Percentiles rank a stretch among this genome's conserved stretches.
phyloP scores from a whole-genome alignment of 768 basidiomycete genomes.

The Clavaria fumosa region DNA sequence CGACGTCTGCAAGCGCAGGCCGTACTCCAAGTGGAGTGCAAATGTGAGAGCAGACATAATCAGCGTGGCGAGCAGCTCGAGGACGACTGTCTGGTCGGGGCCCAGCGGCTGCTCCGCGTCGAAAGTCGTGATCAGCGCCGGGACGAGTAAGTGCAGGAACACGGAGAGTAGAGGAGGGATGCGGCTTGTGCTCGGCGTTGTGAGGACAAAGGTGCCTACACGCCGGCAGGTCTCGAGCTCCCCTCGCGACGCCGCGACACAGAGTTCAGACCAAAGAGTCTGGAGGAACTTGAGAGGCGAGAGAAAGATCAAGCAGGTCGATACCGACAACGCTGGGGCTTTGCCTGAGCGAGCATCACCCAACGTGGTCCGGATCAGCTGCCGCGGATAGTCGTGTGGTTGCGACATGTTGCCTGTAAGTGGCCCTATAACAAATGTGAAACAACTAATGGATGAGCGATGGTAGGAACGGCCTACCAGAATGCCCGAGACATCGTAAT shows the following conservation, averaged over 20 bases:
- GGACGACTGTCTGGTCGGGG: constrained; percentile 38
- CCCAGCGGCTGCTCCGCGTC: constrained; percentile 37
- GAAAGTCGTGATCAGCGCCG: constrained; percentile 38
- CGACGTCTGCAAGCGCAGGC: constrained; percentile 35
- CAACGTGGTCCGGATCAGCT: constrained; percentile 42
- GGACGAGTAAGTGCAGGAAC: constrained; percentile 55
- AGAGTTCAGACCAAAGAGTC: constrained; percentile 54
- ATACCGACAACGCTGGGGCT: constrained; percentile 48
- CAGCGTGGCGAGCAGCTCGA: constrained; percentile 50
- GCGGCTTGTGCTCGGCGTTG: constrained; percentile 37
- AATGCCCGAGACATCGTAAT: too few species aligned
- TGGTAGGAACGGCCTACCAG: too few species aligned
- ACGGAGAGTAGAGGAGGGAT: constrained; percentile 55
- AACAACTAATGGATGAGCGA: constrained; percentile 9
- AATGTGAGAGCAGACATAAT: constrained; percentile 51
- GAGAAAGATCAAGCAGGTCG: constrained; percentile 43
- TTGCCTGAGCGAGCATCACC: constrained; percentile 43
- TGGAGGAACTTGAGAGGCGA: constrained; percentile 48
- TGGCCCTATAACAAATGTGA: constrained; percentile 11
- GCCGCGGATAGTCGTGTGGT: constrained; percentile 36
- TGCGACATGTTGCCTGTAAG: constrained; percentile 8
- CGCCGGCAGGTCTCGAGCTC: constrained; percentile 49
- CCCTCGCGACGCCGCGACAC: constrained; percentile 34
- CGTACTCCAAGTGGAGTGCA: constrained; percentile 58
- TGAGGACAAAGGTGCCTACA: constrained; percentile 52